Conservation (phyloP, 2,329 filamentous ascomycete species). For the Penicillium thymicola region DNA sequence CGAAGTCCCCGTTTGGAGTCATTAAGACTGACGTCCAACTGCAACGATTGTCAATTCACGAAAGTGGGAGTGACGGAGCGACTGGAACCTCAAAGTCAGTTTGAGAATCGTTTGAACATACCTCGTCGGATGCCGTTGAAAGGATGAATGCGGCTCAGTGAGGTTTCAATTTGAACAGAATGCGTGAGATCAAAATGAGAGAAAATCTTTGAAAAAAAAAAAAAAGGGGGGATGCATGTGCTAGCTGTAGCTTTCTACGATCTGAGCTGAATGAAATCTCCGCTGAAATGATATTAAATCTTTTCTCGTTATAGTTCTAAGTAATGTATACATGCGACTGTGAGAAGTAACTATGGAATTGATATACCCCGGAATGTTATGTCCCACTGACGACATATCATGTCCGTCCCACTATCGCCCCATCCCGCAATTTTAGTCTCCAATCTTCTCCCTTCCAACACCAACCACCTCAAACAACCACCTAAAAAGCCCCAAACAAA, state of each 20-base stretch:
- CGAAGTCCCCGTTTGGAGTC: background rate
- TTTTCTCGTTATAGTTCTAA: background rate
- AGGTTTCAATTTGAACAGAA: background rate
- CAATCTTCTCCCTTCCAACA: slow-evolving; percentile 1
- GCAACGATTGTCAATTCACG: background rate
- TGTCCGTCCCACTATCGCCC: slow-evolving; percentile 9
- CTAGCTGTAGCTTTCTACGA: background rate
- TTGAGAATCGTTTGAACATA: background rate
- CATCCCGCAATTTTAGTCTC: slow-evolving; percentile 6
- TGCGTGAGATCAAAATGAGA: background rate
- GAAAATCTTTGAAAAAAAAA: background rate
- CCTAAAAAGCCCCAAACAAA: slow-evolving; percentile 16
- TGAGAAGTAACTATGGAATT: background rate
- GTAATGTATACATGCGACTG: background rate
- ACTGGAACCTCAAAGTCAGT: background rate
- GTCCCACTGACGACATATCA: slow-evolving; percentile 18
- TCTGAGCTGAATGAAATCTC: slow-evolving; percentile 1
- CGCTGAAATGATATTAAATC: background rate
- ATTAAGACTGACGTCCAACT: background rate
- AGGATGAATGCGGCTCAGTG: background rate
- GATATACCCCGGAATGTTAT: background rate
- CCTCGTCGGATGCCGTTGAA: background rate
- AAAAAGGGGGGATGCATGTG: background rate
- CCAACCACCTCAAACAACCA: background rate
- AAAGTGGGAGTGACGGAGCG: background rate